Conservation (phyloP, 2,329 filamentous ascomycete species). For the Lachnellula hyalina region DNA sequence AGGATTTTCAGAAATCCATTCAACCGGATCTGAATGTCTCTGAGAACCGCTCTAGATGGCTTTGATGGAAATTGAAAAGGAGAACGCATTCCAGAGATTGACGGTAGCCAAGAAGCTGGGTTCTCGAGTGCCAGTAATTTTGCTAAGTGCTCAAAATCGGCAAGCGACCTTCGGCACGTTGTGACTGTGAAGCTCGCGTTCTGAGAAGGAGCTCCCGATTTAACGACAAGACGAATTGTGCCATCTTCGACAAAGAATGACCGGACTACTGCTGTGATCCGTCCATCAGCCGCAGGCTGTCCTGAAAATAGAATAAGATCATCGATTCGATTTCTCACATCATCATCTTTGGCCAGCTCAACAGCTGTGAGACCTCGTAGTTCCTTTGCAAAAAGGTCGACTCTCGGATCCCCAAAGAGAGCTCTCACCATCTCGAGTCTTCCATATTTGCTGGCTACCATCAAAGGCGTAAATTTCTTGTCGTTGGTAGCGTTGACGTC, state of each 20-base stretch:
- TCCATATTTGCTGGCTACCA: constrained; percentile 98
- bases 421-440: constrained; percentile 87
- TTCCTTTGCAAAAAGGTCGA: constrained; percentile 81
- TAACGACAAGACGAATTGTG: constrained; percentile 85
- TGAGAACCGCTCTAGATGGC: constrained; percentile 78
- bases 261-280: constrained; percentile 87
- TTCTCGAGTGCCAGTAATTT: constrained; percentile 82
- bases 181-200: constrained; percentile 86
- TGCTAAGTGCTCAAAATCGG: constrained; percentile 87
- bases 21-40: constrained; percentile 80
- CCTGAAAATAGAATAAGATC: constrained; percentile 82
- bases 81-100: constrained; percentile 69
- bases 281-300: constrained; percentile 64
- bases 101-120: constrained; percentile 90
- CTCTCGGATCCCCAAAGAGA: constrained; percentile 80
- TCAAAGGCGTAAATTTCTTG: constrained; percentile 88
- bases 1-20: constrained; percentile 86
- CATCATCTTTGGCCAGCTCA: constrained; percentile 95
- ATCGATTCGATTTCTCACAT: constrained; percentile 93
- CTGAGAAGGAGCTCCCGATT: constrained; percentile 82
- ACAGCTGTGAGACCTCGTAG: constrained; percentile 86
- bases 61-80: constrained; percentile 92
- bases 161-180: constrained; percentile 80
- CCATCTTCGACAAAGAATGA: constrained; percentile 98
- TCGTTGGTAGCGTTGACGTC: constrained; percentile 95